Percentiles rank a stretch among this genome's conserved stretches.
Conservation (phyloP, 345 rosid species). For the Tarenaya hassleriana region DNA sequence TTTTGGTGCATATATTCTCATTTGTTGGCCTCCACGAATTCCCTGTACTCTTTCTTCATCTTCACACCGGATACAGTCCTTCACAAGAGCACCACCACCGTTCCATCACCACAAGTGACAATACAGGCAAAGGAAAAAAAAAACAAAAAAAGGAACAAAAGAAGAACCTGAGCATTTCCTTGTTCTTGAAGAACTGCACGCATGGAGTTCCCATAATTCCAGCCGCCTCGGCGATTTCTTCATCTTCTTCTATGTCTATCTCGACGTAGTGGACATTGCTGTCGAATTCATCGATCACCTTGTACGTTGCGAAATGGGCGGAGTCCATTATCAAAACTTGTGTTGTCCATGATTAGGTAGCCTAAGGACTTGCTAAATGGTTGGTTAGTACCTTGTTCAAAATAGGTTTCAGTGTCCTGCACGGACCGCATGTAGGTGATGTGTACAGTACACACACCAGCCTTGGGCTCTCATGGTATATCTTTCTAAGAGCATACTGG, state of each 20-base stretch:
- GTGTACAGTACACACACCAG: slow-evolving; percentile 80
- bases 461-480: slow-evolving; percentile 94
- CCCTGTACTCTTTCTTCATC: slow-evolving; percentile 94
- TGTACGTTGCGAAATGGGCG: no score
- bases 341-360: no score
- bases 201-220: slow-evolving; percentile 97
- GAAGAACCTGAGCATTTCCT: slow-evolving; percentile 72
- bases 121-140: neutral
- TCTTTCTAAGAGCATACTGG: slow-evolving; percentile 87
- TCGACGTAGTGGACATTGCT: slow-evolving; percentile 82
- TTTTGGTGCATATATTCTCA: slow-evolving; percentile 35
- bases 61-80: slow-evolving; percentile 83
- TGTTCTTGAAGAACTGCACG: slow-evolving; percentile 91
- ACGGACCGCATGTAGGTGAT: slow-evolving; percentile 94
- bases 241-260: slow-evolving; percentile 96
- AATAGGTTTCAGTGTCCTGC: slow-evolving; percentile 95
- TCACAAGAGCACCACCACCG: slow-evolving; percentile 20
- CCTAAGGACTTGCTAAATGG: no score
- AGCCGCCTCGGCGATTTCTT: slow-evolving; percentile 88
- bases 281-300: slow-evolving; percentile 94
- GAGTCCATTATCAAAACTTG: no score
- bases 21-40: slow-evolving; percentile 76
- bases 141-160: slow-evolving; percentile 1
- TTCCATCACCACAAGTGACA: neutral
- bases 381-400: slow-evolving; percentile 71